phyloP scores from a whole-genome alignment of 2,329 filamentous ascomycete genomes.

The Exutisphaerella laricina region DNA sequence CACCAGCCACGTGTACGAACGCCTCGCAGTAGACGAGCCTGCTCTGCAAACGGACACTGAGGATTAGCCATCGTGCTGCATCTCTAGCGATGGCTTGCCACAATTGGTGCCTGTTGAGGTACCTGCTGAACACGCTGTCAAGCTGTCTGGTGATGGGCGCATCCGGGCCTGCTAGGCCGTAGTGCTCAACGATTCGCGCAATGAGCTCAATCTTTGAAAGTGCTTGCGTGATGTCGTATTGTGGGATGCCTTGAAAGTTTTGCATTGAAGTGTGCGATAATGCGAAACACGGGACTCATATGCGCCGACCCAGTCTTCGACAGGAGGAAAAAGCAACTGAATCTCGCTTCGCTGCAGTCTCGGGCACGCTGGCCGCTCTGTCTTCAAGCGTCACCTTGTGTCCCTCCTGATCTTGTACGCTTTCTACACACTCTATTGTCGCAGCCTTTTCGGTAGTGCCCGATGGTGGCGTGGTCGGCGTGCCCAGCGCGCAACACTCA shows the following conservation, averaged over 20 bases:
- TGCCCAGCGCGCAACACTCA: too few relatives aligned
- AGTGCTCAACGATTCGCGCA: conserved; percentile 23
- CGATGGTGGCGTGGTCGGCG: too few relatives aligned
- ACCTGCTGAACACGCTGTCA: conserved; percentile 24
- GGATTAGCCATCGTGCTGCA: conserved; percentile 31
- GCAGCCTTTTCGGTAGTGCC: too few relatives aligned
- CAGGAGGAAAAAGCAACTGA: too few relatives aligned
- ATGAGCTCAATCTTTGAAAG: conserved; percentile 29
- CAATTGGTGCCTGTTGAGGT: conserved; percentile 20
- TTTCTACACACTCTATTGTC: too few relatives aligned
- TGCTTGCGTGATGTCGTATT: conserved; percentile 16
- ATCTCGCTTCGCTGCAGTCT: background rate
- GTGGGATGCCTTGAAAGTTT: conserved; percentile 9
- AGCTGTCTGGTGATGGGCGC: conserved; percentile 16
- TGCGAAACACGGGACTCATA: conserved; percentile 23
- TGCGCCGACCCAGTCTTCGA: conserved; percentile 15
- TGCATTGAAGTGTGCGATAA: conserved; percentile 30
- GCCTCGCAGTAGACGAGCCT: conserved; percentile 34
- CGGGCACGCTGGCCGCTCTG: background rate
- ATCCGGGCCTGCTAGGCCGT: conserved; percentile 22
- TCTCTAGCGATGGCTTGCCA: conserved; percentile 32
- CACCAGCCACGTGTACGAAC: conserved; percentile 34
- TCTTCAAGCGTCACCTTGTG: background rate
- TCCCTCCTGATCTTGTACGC: too few relatives aligned
- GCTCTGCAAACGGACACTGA: conserved; percentile 29